Percentiles rank a stretch among this genome's conserved stretches.
Evolutionary conservation across 805 yeast genomes (phyloP).

Genomic region (Saccharomycopsis synnaedendra): DNA sequence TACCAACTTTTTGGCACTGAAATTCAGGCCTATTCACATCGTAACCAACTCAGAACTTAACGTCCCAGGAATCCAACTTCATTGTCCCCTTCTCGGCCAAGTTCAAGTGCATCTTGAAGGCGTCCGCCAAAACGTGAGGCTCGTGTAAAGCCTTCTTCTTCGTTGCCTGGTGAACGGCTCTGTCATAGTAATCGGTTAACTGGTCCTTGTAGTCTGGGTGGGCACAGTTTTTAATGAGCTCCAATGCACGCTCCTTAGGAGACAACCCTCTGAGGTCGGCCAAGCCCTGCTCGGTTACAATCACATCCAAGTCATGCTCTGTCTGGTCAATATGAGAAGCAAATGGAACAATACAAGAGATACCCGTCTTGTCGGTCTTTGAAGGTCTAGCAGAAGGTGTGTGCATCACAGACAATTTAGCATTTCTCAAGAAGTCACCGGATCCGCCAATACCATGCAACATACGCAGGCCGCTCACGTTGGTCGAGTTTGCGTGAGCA

Average conservation of each 20-base stretch:
- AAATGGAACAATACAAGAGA: slow-evolving; percentile 93
- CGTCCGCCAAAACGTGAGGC: slow-evolving; percentile 86
- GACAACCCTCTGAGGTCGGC: slow-evolving; percentile 94
- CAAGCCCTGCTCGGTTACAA: slow-evolving; percentile 93
- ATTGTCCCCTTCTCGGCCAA: slow-evolving; percentile 90
- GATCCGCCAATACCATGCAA: slow-evolving; percentile 97
- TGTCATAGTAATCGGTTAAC: slow-evolving; percentile 73
- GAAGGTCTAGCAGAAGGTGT: slow-evolving; percentile 94
- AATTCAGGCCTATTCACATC: too few species aligned
- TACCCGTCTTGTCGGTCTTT: slow-evolving; percentile 88
- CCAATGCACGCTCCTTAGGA: slow-evolving; percentile 88
- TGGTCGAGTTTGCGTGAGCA: slow-evolving; percentile 97
- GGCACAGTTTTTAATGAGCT: slow-evolving; percentile 78
- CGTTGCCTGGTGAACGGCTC: slow-evolving; percentile 65
- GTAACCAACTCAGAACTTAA: slow-evolving; percentile 1
- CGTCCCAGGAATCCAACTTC: slow-evolving; percentile 79
- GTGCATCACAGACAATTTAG: slow-evolving; percentile 95
- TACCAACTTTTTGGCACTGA: too few species aligned
- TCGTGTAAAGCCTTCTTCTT: slow-evolving; percentile 81
- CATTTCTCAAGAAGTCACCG: slow-evolving; percentile 92
- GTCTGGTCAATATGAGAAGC: slow-evolving; percentile 95
- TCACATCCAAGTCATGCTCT: slow-evolving; percentile 89
- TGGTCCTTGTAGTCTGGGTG: slow-evolving; percentile 91
- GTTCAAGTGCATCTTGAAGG: slow-evolving; percentile 90
- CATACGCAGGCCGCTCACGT: slow-evolving; percentile 95